Evolutionary conservation across 2,329 filamentous ascomycete species (phyloP).

Genomic region (Colletotrichum sp.): DNA sequence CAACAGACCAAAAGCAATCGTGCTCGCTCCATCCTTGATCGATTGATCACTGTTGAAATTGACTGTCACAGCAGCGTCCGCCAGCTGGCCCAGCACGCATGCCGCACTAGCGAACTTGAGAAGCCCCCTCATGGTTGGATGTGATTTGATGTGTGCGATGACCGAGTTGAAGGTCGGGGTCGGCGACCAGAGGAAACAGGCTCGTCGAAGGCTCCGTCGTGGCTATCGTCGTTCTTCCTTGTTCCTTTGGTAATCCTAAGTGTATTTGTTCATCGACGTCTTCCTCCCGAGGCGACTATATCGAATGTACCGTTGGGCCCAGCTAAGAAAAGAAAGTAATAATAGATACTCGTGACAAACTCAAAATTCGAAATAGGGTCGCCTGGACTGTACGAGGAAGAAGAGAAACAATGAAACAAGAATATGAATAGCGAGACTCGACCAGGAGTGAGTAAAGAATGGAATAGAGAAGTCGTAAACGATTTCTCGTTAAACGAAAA

Average conservation of each 20-base stretch:
- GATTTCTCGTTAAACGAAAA: slow-evolving; percentile 4
- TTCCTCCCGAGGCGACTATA: neutral
- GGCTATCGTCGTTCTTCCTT: neutral
- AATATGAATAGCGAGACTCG: neutral
- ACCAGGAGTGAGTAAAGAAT: slow-evolving; percentile 13
- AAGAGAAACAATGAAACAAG: neutral
- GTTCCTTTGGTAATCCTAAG: neutral
- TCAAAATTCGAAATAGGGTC: neutral
- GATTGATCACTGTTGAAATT: slow-evolving; percentile 15
- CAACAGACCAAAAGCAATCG: slow-evolving; percentile 41
- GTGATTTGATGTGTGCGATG: neutral
- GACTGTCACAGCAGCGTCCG: slow-evolving; percentile 1
- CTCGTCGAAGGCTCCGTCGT: neutral
- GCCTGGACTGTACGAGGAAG: neutral
- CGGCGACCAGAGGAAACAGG: neutral
- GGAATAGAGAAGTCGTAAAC: slow-evolving; percentile 9
- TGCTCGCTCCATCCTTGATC: slow-evolving; percentile 44
- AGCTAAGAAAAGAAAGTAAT: neutral
- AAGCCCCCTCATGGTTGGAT: neutral
- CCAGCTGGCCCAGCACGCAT: slow-evolving; percentile 12
- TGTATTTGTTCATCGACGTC: neutral
- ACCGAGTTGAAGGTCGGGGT: neutral
- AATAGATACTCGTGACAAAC: neutral
- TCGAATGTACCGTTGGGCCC: neutral
- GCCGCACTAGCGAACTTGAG: slow-evolving; percentile 8